phyloP scores from a whole-genome alignment of 2,329 filamentous ascomycete species.

The Nothophaeocryptopus gaeumannii region DNA sequence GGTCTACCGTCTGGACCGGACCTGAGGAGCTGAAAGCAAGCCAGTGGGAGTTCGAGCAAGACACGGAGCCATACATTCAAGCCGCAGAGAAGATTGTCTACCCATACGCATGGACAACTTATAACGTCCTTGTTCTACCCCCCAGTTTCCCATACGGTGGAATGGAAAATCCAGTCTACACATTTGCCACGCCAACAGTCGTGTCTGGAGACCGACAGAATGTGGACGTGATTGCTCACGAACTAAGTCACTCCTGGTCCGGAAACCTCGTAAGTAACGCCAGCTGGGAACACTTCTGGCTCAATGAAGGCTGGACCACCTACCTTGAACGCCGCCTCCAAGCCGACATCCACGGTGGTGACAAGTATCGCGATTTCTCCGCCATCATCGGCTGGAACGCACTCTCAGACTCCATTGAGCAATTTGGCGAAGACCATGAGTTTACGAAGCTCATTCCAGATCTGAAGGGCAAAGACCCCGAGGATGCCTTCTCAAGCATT shows the following conservation, averaged over 20 bases:
- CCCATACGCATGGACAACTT: constrained; percentile 89
- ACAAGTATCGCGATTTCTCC: constrained; percentile 85
- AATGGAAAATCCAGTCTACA: constrained; percentile 66
- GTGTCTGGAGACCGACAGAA: constrained; percentile 82
- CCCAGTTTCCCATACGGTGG: constrained; percentile 87
- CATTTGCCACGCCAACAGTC: constrained; percentile 91
- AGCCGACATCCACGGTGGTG: constrained; percentile 71
- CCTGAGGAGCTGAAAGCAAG: constrained; percentile 81
- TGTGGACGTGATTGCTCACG: constrained; percentile 93
- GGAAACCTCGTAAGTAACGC: constrained; percentile 79
- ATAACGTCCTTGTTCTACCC: constrained; percentile 88
- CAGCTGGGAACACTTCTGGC: constrained; percentile 75
- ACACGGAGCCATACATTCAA: constrained; percentile 89
- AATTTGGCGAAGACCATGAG: constrained; percentile 78
- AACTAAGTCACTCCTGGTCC: constrained; percentile 74
- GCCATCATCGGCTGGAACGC: constrained; percentile 95
- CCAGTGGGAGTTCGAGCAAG: constrained; percentile 86
- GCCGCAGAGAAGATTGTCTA: constrained; percentile 78
- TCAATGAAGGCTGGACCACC: constrained; percentile 84
- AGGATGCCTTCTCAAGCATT: constrained; percentile 88
- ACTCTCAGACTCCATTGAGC: constrained; percentile 73
- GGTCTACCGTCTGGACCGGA: constrained; percentile 80
- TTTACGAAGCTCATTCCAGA: constrained; percentile 89
- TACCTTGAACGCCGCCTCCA: constrained; percentile 88
- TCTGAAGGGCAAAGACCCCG: constrained; percentile 86